Conservation (phyloP, 1,139 yeast genomes). For the Yamadazyma siamensis region DNA sequence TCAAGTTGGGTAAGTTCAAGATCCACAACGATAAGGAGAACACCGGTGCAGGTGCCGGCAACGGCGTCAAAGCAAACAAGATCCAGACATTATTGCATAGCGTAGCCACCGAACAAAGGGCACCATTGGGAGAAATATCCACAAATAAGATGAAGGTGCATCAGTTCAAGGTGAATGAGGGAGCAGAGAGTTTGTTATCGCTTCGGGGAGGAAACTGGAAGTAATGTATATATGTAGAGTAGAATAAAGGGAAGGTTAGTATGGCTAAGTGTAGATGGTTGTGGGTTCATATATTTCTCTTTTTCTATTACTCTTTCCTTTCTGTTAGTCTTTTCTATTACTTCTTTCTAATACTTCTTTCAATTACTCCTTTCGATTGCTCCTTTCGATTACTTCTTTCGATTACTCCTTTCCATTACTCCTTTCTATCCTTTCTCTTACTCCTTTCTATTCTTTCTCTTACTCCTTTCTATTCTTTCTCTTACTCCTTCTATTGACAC, state of each 20-base stretch:
- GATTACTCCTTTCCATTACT: no score
- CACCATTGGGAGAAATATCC: conserved; percentile 27
- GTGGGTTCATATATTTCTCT: no score
- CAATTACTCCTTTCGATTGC: no score
- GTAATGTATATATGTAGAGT: neutral
- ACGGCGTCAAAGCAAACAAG: conserved; percentile 11
- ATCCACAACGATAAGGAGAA: conserved; percentile 15
- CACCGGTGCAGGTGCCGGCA: no score
- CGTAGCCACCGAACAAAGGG: conserved; percentile 17
- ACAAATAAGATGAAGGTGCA: conserved; percentile 12
- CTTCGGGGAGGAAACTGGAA: conserved; percentile 40
- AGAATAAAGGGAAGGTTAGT: neutral
- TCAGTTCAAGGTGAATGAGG: conserved; percentile 22
- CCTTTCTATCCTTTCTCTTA: no score
- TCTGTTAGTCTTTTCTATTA: no score
- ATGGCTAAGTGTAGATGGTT: neutral
- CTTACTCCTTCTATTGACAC: no score
- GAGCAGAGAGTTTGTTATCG: conserved; percentile 42
- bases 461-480: no score
- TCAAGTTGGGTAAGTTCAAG: conserved; percentile 27
- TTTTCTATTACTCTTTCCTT: no score
- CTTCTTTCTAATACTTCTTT: no score
- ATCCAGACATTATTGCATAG: conserved; percentile 19
- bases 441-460: no score
- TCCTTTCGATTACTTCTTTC: no score